These are phyloP conservation scores for Lathyrus sativus DNA, from an alignment of 306 rosid species.

Conservation along the genomic window DNA sequence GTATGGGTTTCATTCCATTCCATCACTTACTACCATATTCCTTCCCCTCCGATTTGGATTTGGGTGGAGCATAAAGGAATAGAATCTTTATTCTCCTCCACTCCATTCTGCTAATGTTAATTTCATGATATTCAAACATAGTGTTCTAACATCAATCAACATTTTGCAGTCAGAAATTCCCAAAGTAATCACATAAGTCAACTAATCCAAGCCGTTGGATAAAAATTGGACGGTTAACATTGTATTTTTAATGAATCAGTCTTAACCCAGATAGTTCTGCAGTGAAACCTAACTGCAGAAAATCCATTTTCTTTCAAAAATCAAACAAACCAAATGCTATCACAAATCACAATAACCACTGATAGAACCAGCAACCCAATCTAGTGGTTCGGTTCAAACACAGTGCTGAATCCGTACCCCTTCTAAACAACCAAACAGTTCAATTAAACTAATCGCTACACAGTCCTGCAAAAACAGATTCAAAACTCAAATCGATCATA, in stretches of 20 bases:
- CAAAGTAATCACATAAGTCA: neutral
- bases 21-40: no score
- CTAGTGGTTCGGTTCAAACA: conserved; percentile 1
- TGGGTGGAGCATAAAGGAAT: no score
- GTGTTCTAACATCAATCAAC: neutral
- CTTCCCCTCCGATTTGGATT: no score
- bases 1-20: no score
- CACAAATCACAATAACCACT: conserved; percentile 7
- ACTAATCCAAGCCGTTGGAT: neutral
- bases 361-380: neutral
- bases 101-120: no score
- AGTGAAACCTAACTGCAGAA: neutral
- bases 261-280: neutral
- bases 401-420: neutral
- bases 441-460: conserved; percentile 4
- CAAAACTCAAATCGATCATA: conserved; percentile 8
- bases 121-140: neutral
- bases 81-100: no score
- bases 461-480: conserved; percentile 20
- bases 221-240: neutral
- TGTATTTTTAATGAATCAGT: neutral
- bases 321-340: neutral
- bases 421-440: conserved; percentile 8
- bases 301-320: conserved; percentile 13
- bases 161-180: neutral